Conservation (phyloP, 2,329 filamentous ascomycete species). For the Sporothrix phasma region DNA sequence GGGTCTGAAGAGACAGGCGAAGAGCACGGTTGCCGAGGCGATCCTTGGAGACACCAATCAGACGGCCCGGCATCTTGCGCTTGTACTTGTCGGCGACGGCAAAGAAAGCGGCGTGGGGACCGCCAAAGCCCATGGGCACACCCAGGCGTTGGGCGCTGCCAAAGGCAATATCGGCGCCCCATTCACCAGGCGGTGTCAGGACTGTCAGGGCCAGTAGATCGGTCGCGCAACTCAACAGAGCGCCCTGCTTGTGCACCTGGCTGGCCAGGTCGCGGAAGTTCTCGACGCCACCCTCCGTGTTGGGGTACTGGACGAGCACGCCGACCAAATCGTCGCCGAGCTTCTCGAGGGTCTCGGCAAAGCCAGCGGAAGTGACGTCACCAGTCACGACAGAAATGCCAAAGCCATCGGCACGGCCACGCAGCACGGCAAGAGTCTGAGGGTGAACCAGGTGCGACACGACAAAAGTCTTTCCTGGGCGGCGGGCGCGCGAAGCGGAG, state of each 20-base stretch:
- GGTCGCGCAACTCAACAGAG: constrained; percentile 77
- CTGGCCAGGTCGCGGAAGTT: constrained; percentile 68
- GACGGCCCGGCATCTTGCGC: constrained; percentile 82
- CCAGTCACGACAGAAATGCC: constrained; percentile 67
- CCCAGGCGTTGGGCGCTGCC: constrained; percentile 87
- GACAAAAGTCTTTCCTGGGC: constrained; percentile 67
- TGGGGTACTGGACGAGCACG: constrained; percentile 89
- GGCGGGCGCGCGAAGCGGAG: constrained; percentile 60
- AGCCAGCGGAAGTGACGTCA: constrained; percentile 57
- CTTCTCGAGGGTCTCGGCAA: constrained; percentile 55
- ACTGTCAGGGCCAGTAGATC: constrained; percentile 81
- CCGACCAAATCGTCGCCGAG: constrained; percentile 76
- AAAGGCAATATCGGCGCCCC: constrained; percentile 90
- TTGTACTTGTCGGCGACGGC: constrained; percentile 85
- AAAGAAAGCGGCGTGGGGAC: constrained; percentile 96
- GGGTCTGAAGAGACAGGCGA: constrained; percentile 76
- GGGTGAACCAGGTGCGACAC: constrained; percentile 76
- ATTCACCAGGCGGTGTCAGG: constrained; percentile 83
- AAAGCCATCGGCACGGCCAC: constrained; percentile 82
- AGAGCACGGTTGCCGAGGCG: constrained; percentile 72
- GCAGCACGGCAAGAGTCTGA: constrained; percentile 75
- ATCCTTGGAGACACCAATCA: constrained; percentile 89
- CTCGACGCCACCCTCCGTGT: constrained; percentile 71
- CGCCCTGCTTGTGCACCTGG: constrained; percentile 65
- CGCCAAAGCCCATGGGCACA: constrained; percentile 84